Conservation (phyloP, 106 monocot species). For the Dendrobium chrysotoxum region DNA sequence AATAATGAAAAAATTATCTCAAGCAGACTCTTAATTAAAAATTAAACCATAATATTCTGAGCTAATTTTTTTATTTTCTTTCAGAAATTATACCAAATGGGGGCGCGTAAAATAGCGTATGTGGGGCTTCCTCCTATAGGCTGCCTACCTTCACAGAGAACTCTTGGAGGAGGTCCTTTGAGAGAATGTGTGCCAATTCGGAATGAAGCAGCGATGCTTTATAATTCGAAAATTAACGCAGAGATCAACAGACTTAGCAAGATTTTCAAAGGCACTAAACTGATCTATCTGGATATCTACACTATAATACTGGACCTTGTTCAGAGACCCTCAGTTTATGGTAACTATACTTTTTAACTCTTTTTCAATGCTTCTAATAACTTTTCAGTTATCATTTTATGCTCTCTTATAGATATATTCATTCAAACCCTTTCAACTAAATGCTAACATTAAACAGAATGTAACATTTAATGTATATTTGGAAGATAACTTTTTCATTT, state of each 20-base stretch:
- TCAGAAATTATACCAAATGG: background rate
- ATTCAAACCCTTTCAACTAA: background rate
- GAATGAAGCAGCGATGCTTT: background rate
- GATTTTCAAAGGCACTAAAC: background rate
- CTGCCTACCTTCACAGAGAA: conserved; percentile 2
- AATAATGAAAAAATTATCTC: too few species aligned
- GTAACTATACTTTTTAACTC: background rate
- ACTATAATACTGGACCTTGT: conserved; percentile 2
- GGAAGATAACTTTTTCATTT: too few species aligned
- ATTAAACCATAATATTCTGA: too few species aligned
- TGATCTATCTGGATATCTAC: conserved; percentile 6
- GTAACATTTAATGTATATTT: too few species aligned
- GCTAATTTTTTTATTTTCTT: too few species aligned
- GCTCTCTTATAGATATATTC: background rate
- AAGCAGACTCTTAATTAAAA: too few species aligned
- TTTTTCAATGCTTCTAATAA: background rate
- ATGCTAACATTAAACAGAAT: too few species aligned
- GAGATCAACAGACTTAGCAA: background rate
- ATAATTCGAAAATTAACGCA: background rate
- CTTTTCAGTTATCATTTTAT: background rate
- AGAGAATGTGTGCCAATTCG: background rate
- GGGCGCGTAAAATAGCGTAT: background rate
- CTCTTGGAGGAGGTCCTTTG: background rate
- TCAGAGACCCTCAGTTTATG: conserved; percentile 3
- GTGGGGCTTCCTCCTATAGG: conserved; percentile 3